These are phyloP conservation scores for Apophysomyces variabilis DNA, from an alignment of 371 early-diverging fungal species.

Conservation along the genomic window DNA sequence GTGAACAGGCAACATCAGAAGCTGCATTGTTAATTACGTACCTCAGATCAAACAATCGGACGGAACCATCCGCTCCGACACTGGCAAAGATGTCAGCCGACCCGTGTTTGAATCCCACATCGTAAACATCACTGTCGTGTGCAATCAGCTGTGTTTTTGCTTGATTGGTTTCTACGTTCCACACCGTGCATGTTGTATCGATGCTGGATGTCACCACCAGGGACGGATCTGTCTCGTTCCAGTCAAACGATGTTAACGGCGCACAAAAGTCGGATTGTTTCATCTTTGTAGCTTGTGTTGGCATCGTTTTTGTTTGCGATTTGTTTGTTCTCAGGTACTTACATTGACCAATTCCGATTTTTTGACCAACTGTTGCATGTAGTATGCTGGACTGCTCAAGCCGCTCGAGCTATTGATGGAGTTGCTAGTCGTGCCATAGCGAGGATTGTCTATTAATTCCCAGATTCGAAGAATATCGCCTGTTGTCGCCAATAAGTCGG, in stretches of 20 bases:
- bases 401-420: constrained; percentile 48
- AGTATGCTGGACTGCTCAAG: constrained; percentile 26
- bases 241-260: constrained; percentile 93
- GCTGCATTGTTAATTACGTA: constrained; percentile 17
- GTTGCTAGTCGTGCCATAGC: constrained; percentile 33
- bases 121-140: constrained; percentile 94
- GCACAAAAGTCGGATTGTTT: constrained; percentile 72
- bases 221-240: constrained; percentile 86
- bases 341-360: constrained; percentile 55
- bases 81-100: constrained; percentile 86
- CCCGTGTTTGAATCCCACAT: constrained; percentile 85
- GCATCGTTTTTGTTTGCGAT: neutral
- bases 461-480: constrained; percentile 85
- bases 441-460: constrained; percentile 68
- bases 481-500: constrained; percentile 81
- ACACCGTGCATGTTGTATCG: constrained; percentile 96
- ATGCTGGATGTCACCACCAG: constrained; percentile 86
- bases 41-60: constrained; percentile 93
- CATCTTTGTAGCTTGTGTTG: constrained; percentile 16
- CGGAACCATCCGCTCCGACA: constrained; percentile 93
- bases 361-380: constrained; percentile 47
- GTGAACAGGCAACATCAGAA: too few relatives aligned
- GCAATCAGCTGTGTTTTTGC: constrained; percentile 96
- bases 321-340: constrained; percentile 15
- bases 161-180: constrained; percentile 90